These are phyloP conservation scores for Roridomyces roridus DNA, from an alignment of 768 basidiomycete species.

Conservation along the genomic window DNA sequence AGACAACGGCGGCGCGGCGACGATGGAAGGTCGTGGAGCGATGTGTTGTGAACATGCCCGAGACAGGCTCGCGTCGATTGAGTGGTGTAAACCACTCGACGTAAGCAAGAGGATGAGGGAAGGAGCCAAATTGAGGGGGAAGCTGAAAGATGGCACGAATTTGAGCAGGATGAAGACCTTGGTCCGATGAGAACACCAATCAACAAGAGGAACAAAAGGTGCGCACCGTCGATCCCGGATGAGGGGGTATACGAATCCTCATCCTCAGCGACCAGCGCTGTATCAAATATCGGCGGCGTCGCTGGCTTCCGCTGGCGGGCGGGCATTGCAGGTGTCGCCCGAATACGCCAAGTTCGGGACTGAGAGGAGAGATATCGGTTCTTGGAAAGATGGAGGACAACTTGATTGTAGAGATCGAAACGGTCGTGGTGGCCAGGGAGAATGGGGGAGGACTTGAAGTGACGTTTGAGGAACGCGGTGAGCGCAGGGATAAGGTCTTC, in stretches of 20 bases:
- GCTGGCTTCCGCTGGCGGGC: slow-evolving; percentile 5
- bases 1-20: slow-evolving; percentile 26
- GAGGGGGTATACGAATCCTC: not conserved
- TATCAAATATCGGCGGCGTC: slow-evolving; percentile 12
- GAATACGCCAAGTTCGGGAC: not conserved
- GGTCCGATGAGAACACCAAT: too few species aligned
- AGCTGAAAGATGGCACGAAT: slow-evolving; percentile 24
- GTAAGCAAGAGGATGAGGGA: slow-evolving; percentile 26
- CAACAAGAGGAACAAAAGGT: not conserved
- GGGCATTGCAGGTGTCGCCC: slow-evolving; percentile 1
- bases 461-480: not conserved
- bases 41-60: slow-evolving; percentile 21
- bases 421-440: not conserved
- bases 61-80: slow-evolving; percentile 11
- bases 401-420: slow-evolving; percentile 2
- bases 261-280: slow-evolving; percentile 8
- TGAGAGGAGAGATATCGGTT: slow-evolving; percentile 1
- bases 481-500: slow-evolving; percentile 2
- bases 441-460: not conserved
- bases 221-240: not conserved
- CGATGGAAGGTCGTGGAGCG: slow-evolving; percentile 18
- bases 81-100: slow-evolving; percentile 33
- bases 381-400: not conserved
- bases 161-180: slow-evolving; percentile 33
- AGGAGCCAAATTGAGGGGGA: slow-evolving; percentile 15